Evolutionary conservation across 2,329 filamentous ascomycete species (phyloP), one percentile per base, ranked within the genome.

Genomic region (Epichloe baconii): DNA sequence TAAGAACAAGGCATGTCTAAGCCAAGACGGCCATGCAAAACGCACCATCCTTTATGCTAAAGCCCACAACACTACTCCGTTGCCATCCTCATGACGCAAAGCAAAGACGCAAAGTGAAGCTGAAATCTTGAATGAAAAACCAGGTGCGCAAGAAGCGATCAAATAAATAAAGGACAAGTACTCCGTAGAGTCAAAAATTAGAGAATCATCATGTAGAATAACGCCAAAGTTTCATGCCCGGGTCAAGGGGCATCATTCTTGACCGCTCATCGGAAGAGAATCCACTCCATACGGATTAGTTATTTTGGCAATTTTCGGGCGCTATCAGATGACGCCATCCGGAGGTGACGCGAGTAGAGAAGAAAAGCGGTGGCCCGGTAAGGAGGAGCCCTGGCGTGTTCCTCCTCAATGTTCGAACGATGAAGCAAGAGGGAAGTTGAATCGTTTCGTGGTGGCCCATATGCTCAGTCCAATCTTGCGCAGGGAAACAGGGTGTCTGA

Each of bases 1-100:
- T 8, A 3, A 10, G 26, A 46, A 10, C 31, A 35, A 36, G 44
- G 19, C 19, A 35, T 41, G 8, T 45, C 48, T 50, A 45, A 38
- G 31, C 19, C 47, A 11, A 48, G 15, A 35, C 8, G 35, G 42
- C 48, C 48, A 41, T 50, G 35, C 35, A 50, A 50, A 50, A 50
- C 48, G 48, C 43, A 50, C 48, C 48, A 45, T 34, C 41, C 26
- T 37, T 17, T 15, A 44, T 50, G 42, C 48, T 42, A 14, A 46
- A 46, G n/a, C 34, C 42, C 42, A 46, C 19, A 21, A 7, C 14
- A 35, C 31, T 36, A 35, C 44, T 17, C 44, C 44, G 31, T 36
- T 36, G 26, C 44, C 34, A 17, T 46, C 34, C n/a, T 34, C 23
- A n/a, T 44, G 21, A 43, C 21, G 14, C 19, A 34, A 35, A 23